Conservation (phyloP, 108 stramenopile species). For the Pseudonitzschia pungens region DNA sequence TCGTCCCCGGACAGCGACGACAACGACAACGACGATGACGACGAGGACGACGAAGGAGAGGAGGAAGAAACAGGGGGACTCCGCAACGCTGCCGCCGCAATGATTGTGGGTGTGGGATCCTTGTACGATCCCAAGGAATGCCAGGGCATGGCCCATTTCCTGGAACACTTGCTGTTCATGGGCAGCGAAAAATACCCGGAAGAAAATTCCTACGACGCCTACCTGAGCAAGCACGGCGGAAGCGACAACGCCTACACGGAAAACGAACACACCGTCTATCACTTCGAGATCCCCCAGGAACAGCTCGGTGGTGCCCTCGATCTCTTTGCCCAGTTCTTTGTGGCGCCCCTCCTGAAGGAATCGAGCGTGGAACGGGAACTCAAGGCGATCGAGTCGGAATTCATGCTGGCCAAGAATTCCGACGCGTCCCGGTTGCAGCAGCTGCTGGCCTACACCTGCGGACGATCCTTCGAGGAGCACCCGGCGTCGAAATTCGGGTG, state of each 20-base stretch:
- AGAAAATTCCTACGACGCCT: constrained; percentile 87
- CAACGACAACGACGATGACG: constrained; percentile 26
- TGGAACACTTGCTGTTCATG: constrained; percentile 97
- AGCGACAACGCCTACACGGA: constrained; percentile 96
- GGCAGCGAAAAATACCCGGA: constrained; percentile 90
- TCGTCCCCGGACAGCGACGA: constrained; percentile 27
- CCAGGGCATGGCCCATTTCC: constrained; percentile 92
- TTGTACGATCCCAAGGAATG: constrained; percentile 86
- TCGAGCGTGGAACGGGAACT: constrained; percentile 90
- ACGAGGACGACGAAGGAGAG: constrained; percentile 45
- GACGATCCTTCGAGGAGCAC: constrained; percentile 47
- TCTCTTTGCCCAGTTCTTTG: constrained; percentile 93
- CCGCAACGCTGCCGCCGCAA: constrained; percentile 89
- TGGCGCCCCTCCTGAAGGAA: constrained; percentile 81
- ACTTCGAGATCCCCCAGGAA: constrained; percentile 90
- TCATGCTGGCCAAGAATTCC: constrained; percentile 78
- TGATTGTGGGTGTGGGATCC: constrained; percentile 91
- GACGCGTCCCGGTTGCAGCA: constrained; percentile 77
- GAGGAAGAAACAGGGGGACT: constrained; percentile 51
- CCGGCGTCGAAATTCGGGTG: constrained; percentile 76
- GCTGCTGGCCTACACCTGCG: constrained; percentile 68
- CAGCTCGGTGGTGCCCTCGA: constrained; percentile 88
- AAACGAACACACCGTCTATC: constrained; percentile 89
- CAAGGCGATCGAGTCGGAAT: constrained; percentile 96
- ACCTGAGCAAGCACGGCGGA: constrained; percentile 88